Evolutionary conservation across 2,329 filamentous ascomycete genomes (phyloP), one percentile per base, ranked within the genome.

Genomic region (Hymenoscyphus fraxineus): DNA sequence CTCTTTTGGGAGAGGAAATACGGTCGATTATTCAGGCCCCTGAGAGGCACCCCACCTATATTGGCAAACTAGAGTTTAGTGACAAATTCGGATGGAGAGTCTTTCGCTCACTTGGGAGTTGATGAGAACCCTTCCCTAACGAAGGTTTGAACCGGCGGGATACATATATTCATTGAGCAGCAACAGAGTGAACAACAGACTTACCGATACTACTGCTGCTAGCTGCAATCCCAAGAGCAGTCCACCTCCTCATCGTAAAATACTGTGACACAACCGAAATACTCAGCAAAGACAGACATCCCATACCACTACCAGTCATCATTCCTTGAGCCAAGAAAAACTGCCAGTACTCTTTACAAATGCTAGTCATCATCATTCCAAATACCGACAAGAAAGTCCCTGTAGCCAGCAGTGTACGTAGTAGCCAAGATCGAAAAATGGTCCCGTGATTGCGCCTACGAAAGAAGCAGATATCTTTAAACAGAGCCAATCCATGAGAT

Each of bases 241-340:
- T n/a, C 16, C 3, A 54, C 47, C n/a, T 54, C 47, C 22, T 54
- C 16, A 6, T 54, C 7, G 47, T 54, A 61, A 76, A 67, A 35
- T 71, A 69, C 10, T 88, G 87, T 4, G 87, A 84, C 1, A 91
- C 77, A 4, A 89, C 82, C 1, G 88, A 84, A 39, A 91, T 80
- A 41, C 54, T 82, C 80, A 0, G 88, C 85, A 57, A 87, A 83
- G 75, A 89, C 91, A 3, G 90, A 75, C 66, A 80, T 85, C 2
- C 81, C 79, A 7, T 10, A 16, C 68, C 68, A 1, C 80, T 66
- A 6, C 83, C 82, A 31, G 80, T 68, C 60, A 80, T 81, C 35
- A 85, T 63, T 16, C 83, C 84, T 71, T 86, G 84, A 0, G 81
- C 76, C 12, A 86, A 76, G 47, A 86, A 76, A 41, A 85, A 72